Base-by-base conservation (phyloP, 768 basidiomycete species). In the Termitomyces sp. region DNA sequence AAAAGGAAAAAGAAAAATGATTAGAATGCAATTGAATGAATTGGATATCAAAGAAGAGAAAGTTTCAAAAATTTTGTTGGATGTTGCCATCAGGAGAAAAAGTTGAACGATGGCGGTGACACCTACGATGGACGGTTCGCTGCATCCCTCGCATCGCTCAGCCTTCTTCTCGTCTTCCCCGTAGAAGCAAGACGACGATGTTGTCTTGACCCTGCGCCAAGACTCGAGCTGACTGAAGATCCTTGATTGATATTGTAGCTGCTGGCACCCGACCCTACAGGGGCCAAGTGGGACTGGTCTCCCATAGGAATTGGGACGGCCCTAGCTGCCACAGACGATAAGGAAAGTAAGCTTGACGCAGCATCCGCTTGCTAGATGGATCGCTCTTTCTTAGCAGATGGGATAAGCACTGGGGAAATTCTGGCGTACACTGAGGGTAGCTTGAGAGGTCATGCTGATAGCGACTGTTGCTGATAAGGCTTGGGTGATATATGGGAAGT, bases 141-240 rank as follows among this genome's bases (percentile, higher is more conserved):
- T 41, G 90, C 90, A 68, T 91, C 89, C 46, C 86, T 76, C 23
- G 89, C 89, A 67, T 91, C 90, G 68, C 88, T 90, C 59, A 89
- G 66, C 53, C 90, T 75, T 61, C 90, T 78, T 64, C 83, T 82
- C 23, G 81, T 76, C 69, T 88, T 83, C 18, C 88, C 85, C 11
- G 83, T 78, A 0, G 89, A 90, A 16, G 87, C 84, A 18, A 89
- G 71, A 16, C 89, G 77, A 50, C 89, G 83, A 66, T 89, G 87
- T 61, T 87, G 74, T 62, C 72, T 81, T 49, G 66, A 60, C 29
- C 67, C 68, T 55, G 52, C 61, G 50, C 65, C 67, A 50, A 63
- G 59, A 39, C 66, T 68, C 7, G 69, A 58, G 10, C 62, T 61
- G 43, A 70, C 53, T 58, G 68, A 63, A 45, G 68, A 52, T 25